phyloP scores from a whole-genome alignment of 208 protist species.

The Leishmania gerbilli region DNA sequence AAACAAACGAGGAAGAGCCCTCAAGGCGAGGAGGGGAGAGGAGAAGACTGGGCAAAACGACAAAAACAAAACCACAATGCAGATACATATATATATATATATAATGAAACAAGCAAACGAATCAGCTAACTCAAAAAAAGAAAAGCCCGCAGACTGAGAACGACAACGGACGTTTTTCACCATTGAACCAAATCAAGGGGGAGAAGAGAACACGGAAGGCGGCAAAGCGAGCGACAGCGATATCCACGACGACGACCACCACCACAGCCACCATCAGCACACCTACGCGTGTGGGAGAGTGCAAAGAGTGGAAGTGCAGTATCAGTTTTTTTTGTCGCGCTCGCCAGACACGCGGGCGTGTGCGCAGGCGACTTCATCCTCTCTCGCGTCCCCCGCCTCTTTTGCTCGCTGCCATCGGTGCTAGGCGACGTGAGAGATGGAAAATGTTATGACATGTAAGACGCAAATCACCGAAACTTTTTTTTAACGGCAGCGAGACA shows the following conservation, averaged over 20 bases:
- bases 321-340: too few relatives aligned
- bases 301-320: neutral
- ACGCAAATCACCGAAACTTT: neutral
- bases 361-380: neutral
- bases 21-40: neutral
- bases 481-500: neutral
- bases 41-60: neutral
- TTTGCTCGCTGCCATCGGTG: neutral
- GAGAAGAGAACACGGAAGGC: neutral
- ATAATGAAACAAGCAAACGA: neutral
- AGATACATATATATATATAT: too few relatives aligned
- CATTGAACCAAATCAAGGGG: neutral
- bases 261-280: too few relatives aligned
- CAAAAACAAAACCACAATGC: too few relatives aligned
- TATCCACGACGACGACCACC: too few relatives aligned
- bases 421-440: neutral
- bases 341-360: neutral
- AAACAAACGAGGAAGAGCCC: slow-evolving; percentile 1
- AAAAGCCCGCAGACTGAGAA: neutral
- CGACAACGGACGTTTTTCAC: neutral
- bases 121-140: neutral
- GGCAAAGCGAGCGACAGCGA: neutral
- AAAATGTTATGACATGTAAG: neutral
- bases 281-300: neutral
- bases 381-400: neutral